These are phyloP conservation scores for Parafenestella ontariensis DNA, from an alignment of 2,329 filamentous ascomycete genomes.

Conservation along the genomic window DNA sequence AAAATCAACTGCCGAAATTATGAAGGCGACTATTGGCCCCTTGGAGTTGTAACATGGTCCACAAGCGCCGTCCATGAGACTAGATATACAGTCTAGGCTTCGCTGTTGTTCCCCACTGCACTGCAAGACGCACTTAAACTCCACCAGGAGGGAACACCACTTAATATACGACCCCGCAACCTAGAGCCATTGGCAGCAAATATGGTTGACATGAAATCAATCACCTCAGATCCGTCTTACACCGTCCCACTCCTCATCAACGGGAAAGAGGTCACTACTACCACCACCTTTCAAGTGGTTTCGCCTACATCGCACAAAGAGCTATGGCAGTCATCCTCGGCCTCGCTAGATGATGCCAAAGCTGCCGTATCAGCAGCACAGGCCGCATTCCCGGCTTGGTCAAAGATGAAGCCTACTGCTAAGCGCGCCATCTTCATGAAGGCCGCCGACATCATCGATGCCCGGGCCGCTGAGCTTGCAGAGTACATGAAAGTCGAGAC, in stretches of 20 bases:
- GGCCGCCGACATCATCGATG: slow-evolving; percentile 69
- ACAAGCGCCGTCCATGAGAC: not conserved
- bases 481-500: slow-evolving; percentile 67
- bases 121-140: too few relatives aligned
- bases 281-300: slow-evolving; percentile 62
- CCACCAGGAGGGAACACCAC: not conserved
- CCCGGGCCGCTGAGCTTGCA: slow-evolving; percentile 66
- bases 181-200: not conserved
- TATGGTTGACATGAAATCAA: slow-evolving; percentile 8
- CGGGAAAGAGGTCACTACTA: slow-evolving; percentile 56
- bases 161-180: not conserved
- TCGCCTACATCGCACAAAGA: slow-evolving; percentile 63
- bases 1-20: slow-evolving; percentile 2
- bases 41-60: not conserved
- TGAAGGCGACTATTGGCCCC: not conserved
- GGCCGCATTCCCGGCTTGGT: slow-evolving; percentile 74
- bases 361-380: slow-evolving; percentile 67
- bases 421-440: slow-evolving; percentile 75
- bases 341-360: slow-evolving; percentile 62
- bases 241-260: slow-evolving; percentile 58
- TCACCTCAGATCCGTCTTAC: slow-evolving; percentile 30
- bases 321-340: slow-evolving; percentile 63
- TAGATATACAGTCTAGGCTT: not conserved
- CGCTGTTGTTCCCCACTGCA: too few relatives aligned
- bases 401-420: slow-evolving; percentile 63